These are phyloP conservation scores for Microdochium paspali DNA, from an alignment of 2,329 filamentous ascomycete genomes.

Conservation along the genomic window DNA sequence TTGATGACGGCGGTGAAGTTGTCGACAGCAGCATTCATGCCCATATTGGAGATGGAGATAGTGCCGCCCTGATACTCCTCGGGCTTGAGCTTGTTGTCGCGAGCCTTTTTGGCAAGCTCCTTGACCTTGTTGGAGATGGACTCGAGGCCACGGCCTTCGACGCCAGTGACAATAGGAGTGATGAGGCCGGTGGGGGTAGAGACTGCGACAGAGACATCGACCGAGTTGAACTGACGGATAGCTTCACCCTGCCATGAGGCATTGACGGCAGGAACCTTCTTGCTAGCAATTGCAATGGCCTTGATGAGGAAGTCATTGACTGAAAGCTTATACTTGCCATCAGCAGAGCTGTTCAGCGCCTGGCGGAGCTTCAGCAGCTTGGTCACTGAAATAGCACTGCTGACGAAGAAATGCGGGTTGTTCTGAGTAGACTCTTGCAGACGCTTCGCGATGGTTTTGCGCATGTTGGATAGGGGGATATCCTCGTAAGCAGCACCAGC, in stretches of 20 bases:
- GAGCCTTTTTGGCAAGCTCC: slow-evolving; percentile 91
- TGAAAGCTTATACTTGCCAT: slow-evolving; percentile 98
- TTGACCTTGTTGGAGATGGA: slow-evolving; percentile 85
- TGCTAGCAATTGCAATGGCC: slow-evolving; percentile 77
- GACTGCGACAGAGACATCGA: slow-evolving; percentile 93
- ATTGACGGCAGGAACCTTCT: slow-evolving; percentile 93
- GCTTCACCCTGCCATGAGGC: slow-evolving; percentile 85
- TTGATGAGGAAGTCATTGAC: slow-evolving; percentile 99
- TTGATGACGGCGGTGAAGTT: slow-evolving; percentile 98
- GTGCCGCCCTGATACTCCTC: slow-evolving; percentile 99
- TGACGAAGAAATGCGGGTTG: slow-evolving; percentile 98
- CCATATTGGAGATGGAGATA: slow-evolving; percentile 99
- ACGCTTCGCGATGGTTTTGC: slow-evolving; percentile 92
- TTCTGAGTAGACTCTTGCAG: slow-evolving; percentile 82
- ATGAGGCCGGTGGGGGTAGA: slow-evolving; percentile 90
- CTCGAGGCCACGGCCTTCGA: slow-evolving; percentile 77
- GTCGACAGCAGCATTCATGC: slow-evolving; percentile 96
- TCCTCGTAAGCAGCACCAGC: slow-evolving; percentile 70
- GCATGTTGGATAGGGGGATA: slow-evolving; percentile 80
- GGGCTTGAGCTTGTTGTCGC: slow-evolving; percentile 97
- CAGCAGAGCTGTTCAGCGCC: slow-evolving; percentile 78
- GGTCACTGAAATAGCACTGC: slow-evolving; percentile 78
- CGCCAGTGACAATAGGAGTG: slow-evolving; percentile 91
- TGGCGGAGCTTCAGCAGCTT: slow-evolving; percentile 95
- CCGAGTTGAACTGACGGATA: slow-evolving; percentile 87